Base-by-base conservation (phyloP, 768 basidiomycete species). In the Mycena rosella region DNA sequence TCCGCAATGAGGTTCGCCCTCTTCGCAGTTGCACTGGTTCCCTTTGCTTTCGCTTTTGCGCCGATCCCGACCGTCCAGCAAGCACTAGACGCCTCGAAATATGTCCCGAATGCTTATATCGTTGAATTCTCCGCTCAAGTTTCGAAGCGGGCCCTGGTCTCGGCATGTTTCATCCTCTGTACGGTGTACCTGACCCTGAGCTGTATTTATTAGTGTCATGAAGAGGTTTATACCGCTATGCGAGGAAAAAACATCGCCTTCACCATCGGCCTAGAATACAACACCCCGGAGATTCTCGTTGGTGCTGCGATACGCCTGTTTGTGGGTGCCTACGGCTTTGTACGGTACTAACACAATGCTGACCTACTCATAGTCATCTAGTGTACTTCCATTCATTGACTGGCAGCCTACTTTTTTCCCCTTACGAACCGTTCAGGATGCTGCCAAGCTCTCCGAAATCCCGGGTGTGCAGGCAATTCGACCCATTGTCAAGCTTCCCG, bases 271-370 rank as follows among this genome's bases (percentile, higher is more conserved):
- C 73, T 71, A 57, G 78, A 77, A 58, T 86, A 82, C 75, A 76
- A 83, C 53, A 69, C 78, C 1, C 77, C 78, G 4, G 78, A 75
- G 3, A 65, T 85, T 5, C 82, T 85, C 71, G 65, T 82, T 27
- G 85, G 84, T 9, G 84, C 82, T 20, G 76, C 82, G 20, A 73
- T 85, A 54, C 75, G 78, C 15, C 67, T 85, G 24, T 38, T 66
- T 55, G 79, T 78, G 48, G 49, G 73, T 77, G 67, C 9, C n/a
- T 18, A 45, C 30, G 1, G 6, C 27, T 45, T 36, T n/a, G 9
- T 13, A 38, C 5, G 13, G 29, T 15, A 9, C 20, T n/a, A 11
- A n/a, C 54, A 26, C 14, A 22, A 15, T 47, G 47, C 32, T 65
- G 18, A 60, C 26, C 32, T 44, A 34, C 27, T 56, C 22, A 22